Evolutionary conservation across 23 red algal species (phyloP).

Genomic region (Cyanidiococcus yangmingshanensis): DNA sequence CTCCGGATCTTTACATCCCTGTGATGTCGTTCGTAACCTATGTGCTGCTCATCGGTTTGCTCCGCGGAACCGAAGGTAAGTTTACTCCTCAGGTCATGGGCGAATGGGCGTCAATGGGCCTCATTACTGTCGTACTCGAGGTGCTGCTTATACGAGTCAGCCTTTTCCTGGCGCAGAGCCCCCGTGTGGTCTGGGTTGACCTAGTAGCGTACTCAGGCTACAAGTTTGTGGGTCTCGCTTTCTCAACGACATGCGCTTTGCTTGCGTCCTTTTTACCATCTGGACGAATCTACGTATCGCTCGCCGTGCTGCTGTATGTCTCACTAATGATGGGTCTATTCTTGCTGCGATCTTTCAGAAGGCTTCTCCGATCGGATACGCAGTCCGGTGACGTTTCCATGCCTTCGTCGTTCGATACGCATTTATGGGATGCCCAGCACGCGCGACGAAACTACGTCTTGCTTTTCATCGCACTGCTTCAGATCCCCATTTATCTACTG

Average conservation of each 20-base stretch:
- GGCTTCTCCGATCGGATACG: slow-evolving; percentile 38
- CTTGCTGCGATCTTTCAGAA: slow-evolving; percentile 72
- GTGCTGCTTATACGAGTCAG: slow-evolving; percentile 74
- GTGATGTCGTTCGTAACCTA: slow-evolving; percentile 85
- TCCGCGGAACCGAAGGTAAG: slow-evolving; percentile 57
- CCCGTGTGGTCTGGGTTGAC: slow-evolving; percentile 60
- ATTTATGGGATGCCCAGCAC: slow-evolving; percentile 17
- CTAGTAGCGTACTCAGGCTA: slow-evolving; percentile 82
- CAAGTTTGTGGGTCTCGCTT: slow-evolving; percentile 87
- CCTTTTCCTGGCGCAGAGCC: slow-evolving; percentile 70
- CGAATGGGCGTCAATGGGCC: slow-evolving; percentile 42
- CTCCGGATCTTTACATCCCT: slow-evolving; percentile 97
- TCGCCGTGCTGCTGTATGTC: slow-evolving; percentile 54
- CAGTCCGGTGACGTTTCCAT: slow-evolving; percentile 23
- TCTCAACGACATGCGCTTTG: slow-evolving; percentile 36
- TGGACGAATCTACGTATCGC: slow-evolving; percentile 26
- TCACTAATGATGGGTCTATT: slow-evolving; percentile 87
- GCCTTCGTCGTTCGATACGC: background rate
- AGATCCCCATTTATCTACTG: slow-evolving; percentile 80
- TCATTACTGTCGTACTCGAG: slow-evolving; percentile 57
- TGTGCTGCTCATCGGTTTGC: slow-evolving; percentile 78
- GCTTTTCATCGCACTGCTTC: slow-evolving; percentile 52
- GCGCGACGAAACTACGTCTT: slow-evolving; percentile 66
- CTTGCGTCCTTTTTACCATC: background rate
- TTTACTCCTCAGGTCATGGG: slow-evolving; percentile 84